Conservation (phyloP, 441 rosid genomes). For the Gossypium schwendimanii region DNA sequence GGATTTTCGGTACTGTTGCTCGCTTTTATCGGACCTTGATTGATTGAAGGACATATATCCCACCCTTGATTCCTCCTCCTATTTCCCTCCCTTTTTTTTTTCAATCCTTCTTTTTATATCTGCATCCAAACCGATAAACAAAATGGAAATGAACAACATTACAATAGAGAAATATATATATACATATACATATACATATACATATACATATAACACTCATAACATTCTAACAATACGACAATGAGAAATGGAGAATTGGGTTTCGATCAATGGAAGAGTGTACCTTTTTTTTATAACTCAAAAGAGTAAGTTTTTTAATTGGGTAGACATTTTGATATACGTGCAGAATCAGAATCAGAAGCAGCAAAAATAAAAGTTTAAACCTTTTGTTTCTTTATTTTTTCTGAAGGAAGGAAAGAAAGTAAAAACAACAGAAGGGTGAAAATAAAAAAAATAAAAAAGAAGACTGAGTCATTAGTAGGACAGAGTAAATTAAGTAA, state of each 20-base stretch:
- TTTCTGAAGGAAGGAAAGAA: neutral
- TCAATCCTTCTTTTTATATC: slow-evolving; percentile 17
- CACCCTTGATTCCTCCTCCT: slow-evolving; percentile 16
- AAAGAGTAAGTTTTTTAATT: slow-evolving; percentile 32
- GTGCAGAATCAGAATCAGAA: slow-evolving; percentile 11
- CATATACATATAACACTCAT: neutral
- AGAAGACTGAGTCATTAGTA: neutral
- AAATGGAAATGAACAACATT: neutral
- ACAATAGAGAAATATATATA: neutral
- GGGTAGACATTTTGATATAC: slow-evolving; percentile 30
- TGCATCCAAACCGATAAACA: slow-evolving; percentile 18
- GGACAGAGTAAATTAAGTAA: slow-evolving; percentile 14
- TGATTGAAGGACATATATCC: slow-evolving; percentile 99
- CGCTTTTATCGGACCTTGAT: slow-evolving; percentile 78
- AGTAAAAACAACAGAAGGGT: neutral
- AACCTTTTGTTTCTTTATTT: neutral
- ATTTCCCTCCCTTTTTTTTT: neutral
- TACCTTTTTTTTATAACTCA: slow-evolving; percentile 6
- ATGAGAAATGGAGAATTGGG: neutral
- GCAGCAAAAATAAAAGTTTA: neutral
- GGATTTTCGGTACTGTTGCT: slow-evolving; percentile 50
- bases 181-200: no score
- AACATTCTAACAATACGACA: neutral
- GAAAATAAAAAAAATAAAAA: neutral
- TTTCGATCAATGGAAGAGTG: neutral